A percentile compares a stretch with the other conserved stretches of the same genome.
phyloP scores from a whole-genome alignment of 805 yeast species.

The Metschnikowia matae region DNA sequence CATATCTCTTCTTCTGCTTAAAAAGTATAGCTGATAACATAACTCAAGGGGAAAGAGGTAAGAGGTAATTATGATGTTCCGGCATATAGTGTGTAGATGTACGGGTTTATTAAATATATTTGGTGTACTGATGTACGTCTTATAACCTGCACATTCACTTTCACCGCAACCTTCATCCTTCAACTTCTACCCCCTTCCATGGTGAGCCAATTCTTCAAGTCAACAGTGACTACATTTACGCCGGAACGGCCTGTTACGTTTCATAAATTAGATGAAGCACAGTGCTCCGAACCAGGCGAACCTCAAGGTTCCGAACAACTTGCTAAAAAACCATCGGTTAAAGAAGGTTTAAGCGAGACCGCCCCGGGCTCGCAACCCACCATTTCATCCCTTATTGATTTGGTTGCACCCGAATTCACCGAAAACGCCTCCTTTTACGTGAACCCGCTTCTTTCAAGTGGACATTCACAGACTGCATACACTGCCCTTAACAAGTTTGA shows the following conservation, averaged over 20 bases:
- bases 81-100: no score
- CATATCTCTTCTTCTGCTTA: no score
- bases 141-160: background rate
- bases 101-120: no score
- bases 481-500: conserved; percentile 43
- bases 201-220: conserved; percentile 14
- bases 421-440: conserved; percentile 35
- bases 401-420: conserved; percentile 38
- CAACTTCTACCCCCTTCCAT: background rate
- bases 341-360: no score
- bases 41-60: no score
- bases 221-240: conserved; percentile 7
- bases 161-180: no score
- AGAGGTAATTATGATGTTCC: no score
- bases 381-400: conserved; percentile 23
- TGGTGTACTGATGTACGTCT: no score
- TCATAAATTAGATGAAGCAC: background rate
- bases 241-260: conserved; percentile 11
- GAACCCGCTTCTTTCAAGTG: conserved; percentile 45
- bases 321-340: no score
- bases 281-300: no score
- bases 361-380: background rate
- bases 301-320: no score
- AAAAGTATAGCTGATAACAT: no score
- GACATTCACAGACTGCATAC: conserved; percentile 49